Conservation (phyloP, 192 early-diverging fungal species). For the Coemansia sp. region DNA sequence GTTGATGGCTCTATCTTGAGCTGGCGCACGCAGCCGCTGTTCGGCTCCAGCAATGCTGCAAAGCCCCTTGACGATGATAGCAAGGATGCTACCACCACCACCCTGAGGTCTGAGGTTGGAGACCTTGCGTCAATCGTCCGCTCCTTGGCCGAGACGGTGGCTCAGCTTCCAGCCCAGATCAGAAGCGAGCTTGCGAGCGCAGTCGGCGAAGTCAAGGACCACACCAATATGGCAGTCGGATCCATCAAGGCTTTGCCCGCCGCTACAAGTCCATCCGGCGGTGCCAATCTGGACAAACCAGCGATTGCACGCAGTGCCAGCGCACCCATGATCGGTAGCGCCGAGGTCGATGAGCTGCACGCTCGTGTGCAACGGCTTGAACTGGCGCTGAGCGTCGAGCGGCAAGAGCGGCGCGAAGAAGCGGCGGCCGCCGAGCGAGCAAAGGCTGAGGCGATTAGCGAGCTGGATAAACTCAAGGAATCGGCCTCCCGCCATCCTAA, state of each 20-base stretch:
- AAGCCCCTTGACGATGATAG: slow-evolving; percentile 5
- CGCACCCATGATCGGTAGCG: slow-evolving; percentile 13
- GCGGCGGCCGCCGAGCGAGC: background rate
- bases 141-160: slow-evolving; percentile 51
- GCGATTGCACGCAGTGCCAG: slow-evolving; percentile 36
- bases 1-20: slow-evolving; percentile 56
- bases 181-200: slow-evolving; percentile 42
- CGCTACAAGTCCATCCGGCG: background rate
- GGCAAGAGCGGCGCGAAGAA: slow-evolving; percentile 32
- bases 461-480: slow-evolving; percentile 43
- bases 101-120: background rate
- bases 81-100: background rate
- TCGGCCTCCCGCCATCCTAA: slow-evolving; percentile 49
- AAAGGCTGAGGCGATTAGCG: slow-evolving; percentile 14
- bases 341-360: slow-evolving; percentile 13
- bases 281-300: slow-evolving; percentile 3
- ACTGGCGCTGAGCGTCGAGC: slow-evolving; percentile 27
- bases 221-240: background rate
- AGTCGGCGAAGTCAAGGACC: slow-evolving; percentile 14
- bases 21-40: slow-evolving; percentile 32
- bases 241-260: background rate
- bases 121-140: slow-evolving; percentile 20
- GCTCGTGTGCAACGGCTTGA: slow-evolving; percentile 19
- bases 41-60: background rate
- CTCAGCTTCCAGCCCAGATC: slow-evolving; percentile 59